Evolutionary conservation across 78 protist genomes (phyloP).

Genomic region (Trichosphaerium sp.): DNA sequence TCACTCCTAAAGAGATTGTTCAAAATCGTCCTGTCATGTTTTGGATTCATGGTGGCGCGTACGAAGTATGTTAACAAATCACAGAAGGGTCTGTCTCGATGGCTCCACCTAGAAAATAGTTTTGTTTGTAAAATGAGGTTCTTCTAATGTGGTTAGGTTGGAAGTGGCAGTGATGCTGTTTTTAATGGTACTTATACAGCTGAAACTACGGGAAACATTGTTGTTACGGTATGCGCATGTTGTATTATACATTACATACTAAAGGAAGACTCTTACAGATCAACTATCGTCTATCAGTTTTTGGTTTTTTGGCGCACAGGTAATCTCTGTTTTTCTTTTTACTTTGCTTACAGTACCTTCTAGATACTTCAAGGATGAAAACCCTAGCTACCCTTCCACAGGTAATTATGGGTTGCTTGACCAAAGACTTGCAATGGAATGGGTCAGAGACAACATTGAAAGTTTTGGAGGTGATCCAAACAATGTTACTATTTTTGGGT

Average conservation of each 20-base stretch:
- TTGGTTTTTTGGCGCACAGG: too few relatives aligned
- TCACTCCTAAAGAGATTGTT: constrained; percentile 24
- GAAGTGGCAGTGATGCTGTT: constrained; percentile 5
- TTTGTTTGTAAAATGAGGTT: too few relatives aligned
- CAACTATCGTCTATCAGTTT: constrained; percentile 24
- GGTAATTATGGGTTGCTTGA: constrained; percentile 62
- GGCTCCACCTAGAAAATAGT: too few relatives aligned
- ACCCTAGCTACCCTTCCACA: constrained; percentile 9
- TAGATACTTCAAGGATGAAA: too few relatives aligned
- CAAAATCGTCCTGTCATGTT: constrained; percentile 17
- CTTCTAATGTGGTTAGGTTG: too few relatives aligned
- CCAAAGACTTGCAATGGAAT: constrained; percentile 56
- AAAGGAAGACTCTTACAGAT: too few relatives aligned
- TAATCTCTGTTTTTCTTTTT: too few relatives aligned
- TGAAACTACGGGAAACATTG: constrained; percentile 8
- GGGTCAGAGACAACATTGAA: constrained; percentile 53
- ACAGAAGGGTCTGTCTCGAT: too few relatives aligned
- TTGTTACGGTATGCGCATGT: too few relatives aligned
- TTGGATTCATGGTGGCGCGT: constrained; percentile 37
- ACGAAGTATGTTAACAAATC: too few relatives aligned
- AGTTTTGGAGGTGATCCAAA: constrained; percentile 60
- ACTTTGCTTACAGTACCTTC: too few relatives aligned
- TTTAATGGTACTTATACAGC: constrained; percentile 18
- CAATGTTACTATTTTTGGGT: constrained; percentile 8
- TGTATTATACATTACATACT: too few relatives aligned